phyloP scores from a whole-genome alignment of 768 basidiomycete species.

The Candolleomyces eurysporus region DNA sequence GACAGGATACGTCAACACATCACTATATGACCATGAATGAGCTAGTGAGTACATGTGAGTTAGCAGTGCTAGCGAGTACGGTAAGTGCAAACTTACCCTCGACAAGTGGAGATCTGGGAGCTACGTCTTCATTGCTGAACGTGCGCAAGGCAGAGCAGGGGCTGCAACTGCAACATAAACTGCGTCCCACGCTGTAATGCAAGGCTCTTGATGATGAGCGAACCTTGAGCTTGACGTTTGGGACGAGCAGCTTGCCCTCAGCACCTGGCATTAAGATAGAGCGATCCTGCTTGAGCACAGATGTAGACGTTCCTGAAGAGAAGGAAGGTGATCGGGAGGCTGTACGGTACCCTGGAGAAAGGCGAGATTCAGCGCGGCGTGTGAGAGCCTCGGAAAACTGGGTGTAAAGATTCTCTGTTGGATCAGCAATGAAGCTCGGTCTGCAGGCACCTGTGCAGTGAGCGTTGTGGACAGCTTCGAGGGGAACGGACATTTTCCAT shows the following conservation, averaged over 20 bases:
- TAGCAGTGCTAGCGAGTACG: background rate
- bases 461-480: constrained; percentile 26
- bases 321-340: constrained; percentile 35
- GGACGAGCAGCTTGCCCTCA: constrained; percentile 61
- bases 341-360: too few relatives aligned
- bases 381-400: constrained; percentile 52
- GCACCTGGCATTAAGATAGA: constrained; percentile 55
- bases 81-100: constrained; percentile 45
- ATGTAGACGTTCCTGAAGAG: constrained; percentile 19
- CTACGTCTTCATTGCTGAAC: constrained; percentile 21
- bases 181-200: constrained; percentile 27
- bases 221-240: constrained; percentile 40
- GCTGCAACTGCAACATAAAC: constrained; percentile 25
- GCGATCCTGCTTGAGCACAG: constrained; percentile 34
- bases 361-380: constrained; percentile 37
- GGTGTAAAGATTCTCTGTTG: constrained; percentile 42
- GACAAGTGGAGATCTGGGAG: constrained; percentile 37
- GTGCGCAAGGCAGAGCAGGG: constrained; percentile 30
- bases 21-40: constrained; percentile 77
- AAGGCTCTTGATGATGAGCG: constrained; percentile 35
- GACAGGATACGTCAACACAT: constrained; percentile 64
- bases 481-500: too few relatives aligned
- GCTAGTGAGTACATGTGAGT: constrained; percentile 36
- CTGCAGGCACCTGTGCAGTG: constrained; percentile 1
- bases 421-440: constrained; percentile 22